Evolutionary conservation across 768 basidiomycete genomes (phyloP), one percentile per base, ranked within the genome.

Genomic region (Amyloporia xantha): DNA sequence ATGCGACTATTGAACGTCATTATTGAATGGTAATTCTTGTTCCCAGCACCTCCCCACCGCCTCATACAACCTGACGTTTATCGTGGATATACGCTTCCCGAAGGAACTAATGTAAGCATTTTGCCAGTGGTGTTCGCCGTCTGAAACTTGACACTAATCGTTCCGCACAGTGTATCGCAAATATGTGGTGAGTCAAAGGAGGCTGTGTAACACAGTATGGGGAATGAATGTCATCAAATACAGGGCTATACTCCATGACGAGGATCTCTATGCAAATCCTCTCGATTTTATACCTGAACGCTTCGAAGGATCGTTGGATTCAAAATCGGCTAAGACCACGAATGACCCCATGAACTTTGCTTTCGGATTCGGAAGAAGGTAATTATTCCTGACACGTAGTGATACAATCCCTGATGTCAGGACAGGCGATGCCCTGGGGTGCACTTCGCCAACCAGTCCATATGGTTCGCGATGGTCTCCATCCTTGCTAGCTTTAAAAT

Each of bases 401-500:
- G 3, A 10, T 20, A 10, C 25, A 7, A 11, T 27, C 17, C n/a
- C 37, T 26, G 15, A 9, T 11, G 4, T 20, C 25, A n/a, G 6
- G 5, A 7, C 33, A 59, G 58, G n/a, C 48, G 55, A 6, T 59
- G 59, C 30, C 53, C 59, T 4, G 59, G 59, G 6, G 19, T 52
- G 20, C 47, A 53, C 30, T 54, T 61, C 33, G 60, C 56, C 17
- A 30, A 50, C 27, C 48, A 51, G 17, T 49, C 54, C 4, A n/a
- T 61, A 9, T 59, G 55, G 55, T 25, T 57, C n/a, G 15, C 45
- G 9, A 50, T 50, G 20, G 56, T 55, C 4, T 36, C 42, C 1
- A 40, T 57, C 33, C 49, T 61, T 23, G 39, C 54, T 1, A 43
- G 47, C 39, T 61, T 61, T 47, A 42, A 59, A 23, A 54, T 61